phyloP scores from a whole-genome alignment of 768 basidiomycete species.

The Auricularia heimuer region DNA sequence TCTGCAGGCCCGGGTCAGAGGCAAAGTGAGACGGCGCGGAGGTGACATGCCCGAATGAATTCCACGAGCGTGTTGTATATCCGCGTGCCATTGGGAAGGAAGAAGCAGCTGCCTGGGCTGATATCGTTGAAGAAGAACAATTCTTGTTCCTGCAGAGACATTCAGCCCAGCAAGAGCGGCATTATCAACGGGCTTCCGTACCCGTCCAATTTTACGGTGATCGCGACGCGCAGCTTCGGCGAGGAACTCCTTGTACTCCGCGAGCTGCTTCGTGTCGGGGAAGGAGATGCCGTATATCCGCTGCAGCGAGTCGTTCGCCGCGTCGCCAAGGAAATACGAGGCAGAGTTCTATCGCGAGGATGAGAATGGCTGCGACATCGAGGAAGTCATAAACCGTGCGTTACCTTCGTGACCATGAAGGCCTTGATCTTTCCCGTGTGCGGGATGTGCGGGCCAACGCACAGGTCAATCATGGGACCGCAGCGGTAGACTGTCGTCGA shows the following conservation, averaged over 20 bases:
- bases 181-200: constrained; percentile 14
- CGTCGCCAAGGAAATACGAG: constrained; percentile 94
- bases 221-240: constrained; percentile 98
- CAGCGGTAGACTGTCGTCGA: constrained; percentile 98
- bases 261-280: constrained; percentile 91
- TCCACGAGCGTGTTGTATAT: constrained; percentile 93
- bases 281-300: constrained; percentile 98
- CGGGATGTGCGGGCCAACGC: constrained; percentile 94
- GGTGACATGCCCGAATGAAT: constrained; percentile 47
- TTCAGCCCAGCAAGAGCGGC: not conserved
- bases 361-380: not conserved
- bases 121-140: constrained; percentile 98
- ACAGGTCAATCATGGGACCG: constrained; percentile 96
- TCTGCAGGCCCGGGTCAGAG: constrained; percentile 18
- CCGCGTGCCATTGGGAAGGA: constrained; percentile 91
- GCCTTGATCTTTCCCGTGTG: constrained; percentile 98
- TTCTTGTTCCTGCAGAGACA: constrained; percentile 67
- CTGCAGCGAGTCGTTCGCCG: constrained; percentile 87
- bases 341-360: constrained; percentile 66
- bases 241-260: constrained; percentile 91
- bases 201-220: constrained; percentile 90
- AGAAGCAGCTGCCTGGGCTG: constrained; percentile 92
- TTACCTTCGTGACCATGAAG: constrained; percentile 89
- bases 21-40: constrained; percentile 2
- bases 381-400: constrained; percentile 3